Evolutionary conservation across 208 protist species (phyloP), one percentile per base, ranked within the genome.

Genomic region (Crithidia sp.): DNA sequence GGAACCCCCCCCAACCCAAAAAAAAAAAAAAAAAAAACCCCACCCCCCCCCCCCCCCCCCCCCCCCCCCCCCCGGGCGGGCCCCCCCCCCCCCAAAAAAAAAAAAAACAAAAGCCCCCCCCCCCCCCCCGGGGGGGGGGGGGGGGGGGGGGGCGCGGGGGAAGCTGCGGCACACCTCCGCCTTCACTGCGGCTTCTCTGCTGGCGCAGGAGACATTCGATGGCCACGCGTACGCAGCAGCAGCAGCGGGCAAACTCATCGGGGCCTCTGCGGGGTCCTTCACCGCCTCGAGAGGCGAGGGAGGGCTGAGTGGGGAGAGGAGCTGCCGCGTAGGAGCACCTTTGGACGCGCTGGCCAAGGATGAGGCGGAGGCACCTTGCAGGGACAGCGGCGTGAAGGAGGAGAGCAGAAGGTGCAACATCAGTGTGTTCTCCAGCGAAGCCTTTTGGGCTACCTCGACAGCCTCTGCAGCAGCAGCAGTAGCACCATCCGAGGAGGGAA

Each of bases 161-260:
- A n/a, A 43, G 50, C 74, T 74, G 17, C 72, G 73, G 50, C 71
- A 79, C 52, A 82, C 61, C 56, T 81, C 81, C 59, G 77, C 76
- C 70, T 74, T 84, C 16, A 81, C 40, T 5, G 76, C 73, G 9
- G 54, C 75, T 16, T 76, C 66, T 40, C 60, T 72, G 13, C 60
- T 62, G 3, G 60, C 43, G 60, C 70, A 84, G 16, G 55, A 5
- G 36, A n/a, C 57, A 14, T 74, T 55, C 1, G 60, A 60, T 10
- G 65, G 74, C 61, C 67, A 68, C 52, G 64, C 37, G 5, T 9
- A 41, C 8, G 45, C n/a, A 36, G 12, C 13, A 14, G 40, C 7
- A 9, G 2, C 39, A 5, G 52, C 50, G 0, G 6, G 0, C 12
- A 0, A 4, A 14, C 13, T 37, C 5, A 16, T 16, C 39, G 9